phyloP scores from a whole-genome alignment of 306 rosid genomes.

The Quillaja saponaria region DNA sequence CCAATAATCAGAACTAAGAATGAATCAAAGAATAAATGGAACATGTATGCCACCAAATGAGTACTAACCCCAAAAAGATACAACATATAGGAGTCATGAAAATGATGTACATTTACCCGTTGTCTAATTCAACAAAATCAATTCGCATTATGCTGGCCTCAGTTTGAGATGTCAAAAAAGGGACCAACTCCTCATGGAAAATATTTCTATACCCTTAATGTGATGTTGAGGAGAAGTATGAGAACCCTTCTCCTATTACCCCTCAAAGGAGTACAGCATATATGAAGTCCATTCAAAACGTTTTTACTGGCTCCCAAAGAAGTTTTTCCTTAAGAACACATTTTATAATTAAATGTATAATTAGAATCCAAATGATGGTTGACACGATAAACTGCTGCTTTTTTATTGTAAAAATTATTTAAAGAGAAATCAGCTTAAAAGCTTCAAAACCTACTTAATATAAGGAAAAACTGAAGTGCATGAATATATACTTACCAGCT shows the following conservation, averaged over 20 bases:
- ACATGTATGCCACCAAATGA: too few species aligned
- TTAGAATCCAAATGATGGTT: not conserved
- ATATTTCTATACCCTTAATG: slow-evolving; percentile 6
- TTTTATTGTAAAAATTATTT: slow-evolving; percentile 1
- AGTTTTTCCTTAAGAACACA: too few species aligned
- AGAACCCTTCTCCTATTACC: not conserved
- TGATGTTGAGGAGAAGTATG: not conserved
- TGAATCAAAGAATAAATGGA: too few species aligned
- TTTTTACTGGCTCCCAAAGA: not conserved
- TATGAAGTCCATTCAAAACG: not conserved
- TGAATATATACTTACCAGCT: slow-evolving; percentile 64
- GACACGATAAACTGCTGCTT: slow-evolving; percentile 1
- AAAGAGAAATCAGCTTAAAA: slow-evolving; percentile 24
- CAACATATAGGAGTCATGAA: too few species aligned
- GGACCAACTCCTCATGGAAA: too few species aligned
- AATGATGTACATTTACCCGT: too few species aligned
- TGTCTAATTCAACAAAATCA: too few species aligned
- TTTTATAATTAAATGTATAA: too few species aligned
- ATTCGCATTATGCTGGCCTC: too few species aligned
- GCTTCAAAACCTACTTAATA: slow-evolving; percentile 5
- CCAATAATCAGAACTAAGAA: too few species aligned
- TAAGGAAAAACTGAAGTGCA: slow-evolving; percentile 11
- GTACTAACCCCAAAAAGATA: too few species aligned
- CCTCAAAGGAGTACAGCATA: slow-evolving; percentile 1
- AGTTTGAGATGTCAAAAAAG: too few species aligned